Evolutionary conservation across 2,329 filamentous ascomycete species (phyloP), one percentile per base, ranked within the genome.

Genomic region (Venturia carpophila): DNA sequence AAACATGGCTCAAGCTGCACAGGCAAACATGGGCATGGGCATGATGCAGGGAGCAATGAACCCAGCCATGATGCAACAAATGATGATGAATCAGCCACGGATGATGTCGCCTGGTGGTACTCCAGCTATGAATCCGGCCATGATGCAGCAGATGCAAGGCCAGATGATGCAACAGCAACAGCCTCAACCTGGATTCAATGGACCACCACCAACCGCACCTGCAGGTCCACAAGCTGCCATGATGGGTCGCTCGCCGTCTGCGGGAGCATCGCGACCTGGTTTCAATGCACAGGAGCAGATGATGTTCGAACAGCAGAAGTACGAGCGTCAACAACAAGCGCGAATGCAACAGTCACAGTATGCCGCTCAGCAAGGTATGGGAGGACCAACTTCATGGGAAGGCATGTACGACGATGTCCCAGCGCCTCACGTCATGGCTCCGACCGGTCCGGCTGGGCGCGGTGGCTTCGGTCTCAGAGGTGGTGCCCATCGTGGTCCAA

Each of bases 371-470:
- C 75, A 79, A 67, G 65, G 69, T 63, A 27, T 21, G 17, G 81
- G 75, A 71, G 83, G 78, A 45, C 88, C 89, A n/a, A 91, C 90
- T 30, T 92, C 88, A 49, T 97, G 92, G 92, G 93, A 97, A 75
- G 93, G 93, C 72, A 96, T 96, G 92, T 97, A 97, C 75, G 93
- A 97, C 74, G 93, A 97, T 74, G 90, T 92, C 1, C 92, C 92
- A 19, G 91, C 93, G 73, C 91, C 91, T 5, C 87, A 87, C 70
- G 52, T 58, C 27, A 83, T 87, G 69, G 80, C 78, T 70, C 79
- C 80, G 69, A 79, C 78, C 19, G 82, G 79, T 60, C 80, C 82
- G 62, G 75, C 77, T 47, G 77, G 78, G 67, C 75, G 75, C 65
- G 64, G 58, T 63, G 65, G 64, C 42, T 49, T 60, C 43, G 52